Evolutionary conservation across 371 early-diverging fungal genomes (phyloP).

Genomic region (Zychaea mexicana): DNA sequence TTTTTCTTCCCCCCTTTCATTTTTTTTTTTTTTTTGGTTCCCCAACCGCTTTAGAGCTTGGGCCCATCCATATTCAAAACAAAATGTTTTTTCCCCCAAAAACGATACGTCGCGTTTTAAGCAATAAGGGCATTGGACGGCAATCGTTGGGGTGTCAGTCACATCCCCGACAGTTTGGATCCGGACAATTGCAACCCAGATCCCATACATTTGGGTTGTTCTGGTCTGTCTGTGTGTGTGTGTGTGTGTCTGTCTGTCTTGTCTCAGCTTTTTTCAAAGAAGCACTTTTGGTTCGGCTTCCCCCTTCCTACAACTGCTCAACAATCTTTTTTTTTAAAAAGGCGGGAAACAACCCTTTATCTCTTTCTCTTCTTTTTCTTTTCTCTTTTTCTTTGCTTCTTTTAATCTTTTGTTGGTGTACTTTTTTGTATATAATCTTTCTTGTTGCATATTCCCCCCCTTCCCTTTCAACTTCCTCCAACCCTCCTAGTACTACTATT

Average conservation of each 20-base stretch:
- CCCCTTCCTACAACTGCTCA: too few species aligned
- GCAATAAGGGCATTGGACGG: not conserved
- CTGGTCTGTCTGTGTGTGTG: not conserved
- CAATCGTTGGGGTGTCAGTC: conserved; percentile 1
- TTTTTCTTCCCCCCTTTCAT: too few species aligned
- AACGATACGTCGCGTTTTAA: not conserved
- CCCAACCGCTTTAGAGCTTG: too few species aligned
- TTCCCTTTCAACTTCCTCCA: not conserved
- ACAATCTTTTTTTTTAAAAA: not conserved
- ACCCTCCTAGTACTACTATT: too few species aligned
- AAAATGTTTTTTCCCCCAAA: not conserved
- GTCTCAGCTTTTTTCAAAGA: conserved; percentile 1
- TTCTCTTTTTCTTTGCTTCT: not conserved
- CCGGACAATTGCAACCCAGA: not conserved
- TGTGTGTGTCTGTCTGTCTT: not conserved
- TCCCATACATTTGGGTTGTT: conserved; percentile 5
- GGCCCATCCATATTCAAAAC: not conserved
- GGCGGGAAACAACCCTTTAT: not conserved
- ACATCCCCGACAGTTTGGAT: conserved; percentile 4
- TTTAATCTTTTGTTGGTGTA: too few species aligned
- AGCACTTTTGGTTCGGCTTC: too few species aligned
- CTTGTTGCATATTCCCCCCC: conserved; percentile 4
- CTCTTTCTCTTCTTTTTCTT: not conserved
- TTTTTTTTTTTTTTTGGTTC: not conserved
- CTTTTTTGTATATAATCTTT: too few species aligned